Evolutionary conservation across 441 rosid species (phyloP).

Genomic region (Pelargonium fulgidum): DNA sequence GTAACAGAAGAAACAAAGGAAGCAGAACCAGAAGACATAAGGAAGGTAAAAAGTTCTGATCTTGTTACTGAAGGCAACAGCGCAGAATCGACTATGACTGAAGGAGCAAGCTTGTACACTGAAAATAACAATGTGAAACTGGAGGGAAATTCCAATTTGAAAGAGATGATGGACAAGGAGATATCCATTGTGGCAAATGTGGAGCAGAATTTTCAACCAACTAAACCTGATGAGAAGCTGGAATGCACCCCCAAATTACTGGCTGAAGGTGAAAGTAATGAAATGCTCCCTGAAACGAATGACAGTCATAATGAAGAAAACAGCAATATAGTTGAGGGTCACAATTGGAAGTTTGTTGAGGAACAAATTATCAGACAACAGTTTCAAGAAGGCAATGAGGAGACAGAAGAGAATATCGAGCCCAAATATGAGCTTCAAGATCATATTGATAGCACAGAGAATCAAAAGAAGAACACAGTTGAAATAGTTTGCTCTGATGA

Average conservation of each 20-base stretch:
- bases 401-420: conserved; percentile 26
- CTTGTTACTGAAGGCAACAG: conserved; percentile 21
- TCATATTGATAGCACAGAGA: conserved; percentile 24
- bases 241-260: conserved; percentile 21
- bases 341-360: conserved; percentile 19
- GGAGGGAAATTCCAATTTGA: conserved; percentile 16
- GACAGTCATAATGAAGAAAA: conserved; percentile 24
- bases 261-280: conserved; percentile 24
- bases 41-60: conserved; percentile 16
- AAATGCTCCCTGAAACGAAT: conserved; percentile 18
- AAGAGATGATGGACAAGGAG: conserved; percentile 17
- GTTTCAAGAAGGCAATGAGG: conserved; percentile 20
- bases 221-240: conserved; percentile 21
- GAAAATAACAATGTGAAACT: conserved; percentile 16
- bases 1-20: conserved; percentile 22
- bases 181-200: conserved; percentile 17
- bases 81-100: conserved; percentile 10
- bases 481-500: conserved; percentile 30
- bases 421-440: conserved; percentile 21
- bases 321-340: conserved; percentile 14
- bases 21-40: conserved; percentile 25
- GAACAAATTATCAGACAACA: conserved; percentile 20
- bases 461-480: conserved; percentile 30
- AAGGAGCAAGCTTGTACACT: conserved; percentile 9
- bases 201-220: conserved; percentile 28